Percentiles rank a stretch among this genome's conserved stretches.
These are phyloP conservation scores for Pseudozyma tsukubaensis DNA, from an alignment of 1,284 basidiomycete species.

Conservation along the genomic window DNA sequence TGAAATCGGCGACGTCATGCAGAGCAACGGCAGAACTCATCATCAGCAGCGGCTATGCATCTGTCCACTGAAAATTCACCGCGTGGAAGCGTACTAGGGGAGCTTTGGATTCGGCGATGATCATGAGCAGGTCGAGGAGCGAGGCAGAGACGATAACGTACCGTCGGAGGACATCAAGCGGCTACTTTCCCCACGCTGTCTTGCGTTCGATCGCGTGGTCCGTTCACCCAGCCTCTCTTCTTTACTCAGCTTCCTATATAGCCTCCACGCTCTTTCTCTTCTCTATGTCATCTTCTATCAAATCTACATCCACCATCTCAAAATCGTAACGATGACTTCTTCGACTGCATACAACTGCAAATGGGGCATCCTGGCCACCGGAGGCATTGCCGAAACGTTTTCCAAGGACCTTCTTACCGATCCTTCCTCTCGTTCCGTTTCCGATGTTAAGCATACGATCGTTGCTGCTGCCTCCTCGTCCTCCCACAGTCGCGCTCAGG, in stretches of 20 bases:
- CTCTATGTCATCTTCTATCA: background rate
- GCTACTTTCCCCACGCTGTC: background rate
- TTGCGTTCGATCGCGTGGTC: background rate
- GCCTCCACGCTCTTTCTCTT: background rate
- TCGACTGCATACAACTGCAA: slow-evolving; percentile 31
- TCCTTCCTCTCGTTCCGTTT: slow-evolving; percentile 73
- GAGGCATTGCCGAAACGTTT: slow-evolving; percentile 65
- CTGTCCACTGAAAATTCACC: background rate
- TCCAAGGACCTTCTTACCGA: slow-evolving; percentile 69
- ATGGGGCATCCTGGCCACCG: slow-evolving; percentile 61
- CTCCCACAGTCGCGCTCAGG: slow-evolving; percentile 76
- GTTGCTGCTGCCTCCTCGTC: slow-evolving; percentile 79
- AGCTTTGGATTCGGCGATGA: background rate
- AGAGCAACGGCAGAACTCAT: background rate
- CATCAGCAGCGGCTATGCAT: slow-evolving; percentile 8
- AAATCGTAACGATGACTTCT: slow-evolving; percentile 9
- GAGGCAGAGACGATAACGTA: no score
- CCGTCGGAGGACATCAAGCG: background rate
- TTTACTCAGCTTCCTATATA: background rate
- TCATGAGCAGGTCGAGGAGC: no score
- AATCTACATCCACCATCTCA: background rate
- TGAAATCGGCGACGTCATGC: background rate
- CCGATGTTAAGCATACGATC: slow-evolving; percentile 81
- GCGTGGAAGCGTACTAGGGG: background rate
- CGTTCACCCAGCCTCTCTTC: background rate